Base-by-base conservation (phyloP, 2,329 filamentous ascomycete genomes). In the Beauveria sp. region DNA sequence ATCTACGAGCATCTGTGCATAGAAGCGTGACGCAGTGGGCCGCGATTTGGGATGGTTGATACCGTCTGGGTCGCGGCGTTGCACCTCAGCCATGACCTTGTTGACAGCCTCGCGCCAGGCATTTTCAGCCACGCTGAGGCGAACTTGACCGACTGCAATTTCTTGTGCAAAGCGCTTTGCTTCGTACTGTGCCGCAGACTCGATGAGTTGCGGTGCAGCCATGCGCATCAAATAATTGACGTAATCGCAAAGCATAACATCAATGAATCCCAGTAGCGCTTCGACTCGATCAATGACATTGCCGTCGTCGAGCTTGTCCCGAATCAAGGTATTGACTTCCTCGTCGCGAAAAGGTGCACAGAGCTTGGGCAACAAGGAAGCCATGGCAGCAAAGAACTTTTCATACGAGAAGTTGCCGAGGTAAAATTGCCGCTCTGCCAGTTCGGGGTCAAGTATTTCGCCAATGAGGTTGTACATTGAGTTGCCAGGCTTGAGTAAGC, bases 291-390 rank as follows among this genome's bases (percentile, higher is more conserved):
- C 87, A 18, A 92, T 88, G 68, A 92, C 84, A 69, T 87, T 82
- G 4, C 86, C 84, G 24, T 81, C 77, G 52, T 74, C 73, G 9
- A 87, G 76, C 65, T 85, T 83, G 63, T 87, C 84, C 55, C 88
- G 83, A 1, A 86, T 79, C 22, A 93, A 74, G 2, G 82, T 80
- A 70, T 89, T 88, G 62, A 91, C 88, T 70, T 91, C 86, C 4
- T 84, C 84, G 69, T 95, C 90, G n/a, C 90, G 82, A 69, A 90
- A 87, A 0, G 90, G 90, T 0, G 90, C 90, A 68, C 90, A 93
- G 16, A 95, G 83, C 70, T 90, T 90, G 6, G 90, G 90, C 54
- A 95, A 78, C 52, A 95, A 81, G 2, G 84, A 83, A 1, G 85
- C 86, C 81, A 93, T 90, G 65, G 90, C 89, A 2, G 80, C 77